Base-by-base conservation (phyloP, 352 stramenopile genomes). In the Pythium brassicae region DNA sequence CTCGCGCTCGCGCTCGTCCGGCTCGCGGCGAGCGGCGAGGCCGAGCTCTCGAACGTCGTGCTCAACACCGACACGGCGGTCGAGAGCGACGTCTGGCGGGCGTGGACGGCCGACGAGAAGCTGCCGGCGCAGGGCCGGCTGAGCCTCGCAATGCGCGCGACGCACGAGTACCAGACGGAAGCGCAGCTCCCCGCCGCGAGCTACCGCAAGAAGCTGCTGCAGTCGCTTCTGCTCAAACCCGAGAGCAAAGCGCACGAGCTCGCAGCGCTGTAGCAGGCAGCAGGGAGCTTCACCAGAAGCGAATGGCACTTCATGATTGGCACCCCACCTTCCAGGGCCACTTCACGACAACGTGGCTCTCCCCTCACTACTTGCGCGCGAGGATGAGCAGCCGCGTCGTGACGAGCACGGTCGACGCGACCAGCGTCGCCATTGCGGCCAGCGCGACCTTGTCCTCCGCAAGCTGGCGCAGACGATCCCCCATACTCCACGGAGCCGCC, bases 381-480 rank as follows among this genome's bases (percentile, higher is more conserved):
- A 68, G 71, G 14, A 47, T 17, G 23, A 83, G 27, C 59, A 89
- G 44, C 40, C 81, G 78, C 22, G 57, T 61, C 17, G 65, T 65
- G 23, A 92, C 68, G 32, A 92, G 55, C 27, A 71, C 65, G 26
- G 64, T 62, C 22, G 82, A 92, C 20, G 59, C 75, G 9, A 83
- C 54, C 5, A 89, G 61, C 11, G 75, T 89, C 20, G 63, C 55
- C 4, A 78, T 35, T 23, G 82, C 78, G 9, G 54, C 59, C 15
- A 88, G 19, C 17, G 77, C 69, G n/a, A 92, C 55, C 29, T 72
- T 78, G 48, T 92, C 82, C 7, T 83, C 65, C n/a, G 58, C 54
- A 15, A 87, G 40, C 40, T 59, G 27, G 19, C 55, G 55, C 60
- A 69, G 74, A 4, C 49, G 49, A 23, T 46, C 20, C 10, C 22